These are phyloP conservation scores for Tarenaya hassleriana DNA, from an alignment of 345 rosid genomes.

Conservation along the genomic window DNA sequence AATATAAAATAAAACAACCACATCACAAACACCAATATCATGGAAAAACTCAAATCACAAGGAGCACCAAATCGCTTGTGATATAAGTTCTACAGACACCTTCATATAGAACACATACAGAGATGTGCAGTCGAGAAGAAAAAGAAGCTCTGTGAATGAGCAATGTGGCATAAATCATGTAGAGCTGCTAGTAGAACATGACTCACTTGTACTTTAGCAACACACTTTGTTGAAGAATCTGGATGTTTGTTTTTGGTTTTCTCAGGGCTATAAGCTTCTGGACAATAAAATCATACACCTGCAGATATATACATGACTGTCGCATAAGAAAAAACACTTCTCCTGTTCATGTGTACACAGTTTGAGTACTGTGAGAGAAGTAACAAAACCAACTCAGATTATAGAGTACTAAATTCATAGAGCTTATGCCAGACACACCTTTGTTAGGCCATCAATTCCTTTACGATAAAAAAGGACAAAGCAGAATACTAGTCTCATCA, in stretches of 20 bases:
- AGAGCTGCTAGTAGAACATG: conserved; percentile 4
- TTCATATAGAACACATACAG: neutral
- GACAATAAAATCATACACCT: conserved; percentile 96
- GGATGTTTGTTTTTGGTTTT: conserved; percentile 98
- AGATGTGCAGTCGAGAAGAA: neutral
- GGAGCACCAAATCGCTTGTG: conserved; percentile 1
- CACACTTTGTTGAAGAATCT: conserved; percentile 96
- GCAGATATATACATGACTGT: conserved; percentile 18
- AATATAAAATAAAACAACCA: conserved; percentile 7
- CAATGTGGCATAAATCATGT: neutral
- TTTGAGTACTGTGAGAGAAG: conserved; percentile 14
- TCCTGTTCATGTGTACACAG: conserved; percentile 2
- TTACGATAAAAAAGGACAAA: conserved; percentile 11
- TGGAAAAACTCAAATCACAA: conserved; percentile 4
- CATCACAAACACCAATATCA: neutral
- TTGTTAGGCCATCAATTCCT: neutral
- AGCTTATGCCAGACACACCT: conserved; percentile 3
- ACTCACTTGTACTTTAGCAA: conserved; percentile 91
- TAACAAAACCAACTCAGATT: conserved; percentile 5
- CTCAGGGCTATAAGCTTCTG: conserved; percentile 95
- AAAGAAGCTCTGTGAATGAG: conserved; percentile 11
- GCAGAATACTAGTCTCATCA: conserved; percentile 6
- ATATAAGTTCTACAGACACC: conserved; percentile 16
- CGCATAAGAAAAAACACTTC: conserved; percentile 13
- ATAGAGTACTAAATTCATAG: neutral